Evolutionary conservation across 75 land plant genomes (phyloP).

Genomic region (Pinus albicaulis): DNA sequence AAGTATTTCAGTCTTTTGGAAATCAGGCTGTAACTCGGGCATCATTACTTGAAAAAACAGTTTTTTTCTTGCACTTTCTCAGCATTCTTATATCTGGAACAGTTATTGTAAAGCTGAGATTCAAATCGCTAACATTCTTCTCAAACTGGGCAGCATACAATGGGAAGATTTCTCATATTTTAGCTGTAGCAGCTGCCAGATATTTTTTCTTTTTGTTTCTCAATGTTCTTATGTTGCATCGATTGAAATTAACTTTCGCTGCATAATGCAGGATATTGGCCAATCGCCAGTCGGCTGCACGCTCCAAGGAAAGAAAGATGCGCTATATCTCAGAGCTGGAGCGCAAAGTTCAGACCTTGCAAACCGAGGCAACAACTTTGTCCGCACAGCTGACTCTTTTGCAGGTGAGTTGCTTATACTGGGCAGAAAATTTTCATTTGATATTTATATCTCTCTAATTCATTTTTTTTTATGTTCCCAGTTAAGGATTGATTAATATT

Average conservation of each 20-base stretch:
- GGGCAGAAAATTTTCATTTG: background rate
- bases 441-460: background rate
- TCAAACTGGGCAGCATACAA: background rate
- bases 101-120: background rate
- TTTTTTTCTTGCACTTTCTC: background rate
- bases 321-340: conserved; percentile 47
- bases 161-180: background rate
- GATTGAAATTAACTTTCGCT: background rate
- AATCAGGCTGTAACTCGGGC: background rate
- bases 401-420: conserved; percentile 27
- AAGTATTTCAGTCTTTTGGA: background rate
- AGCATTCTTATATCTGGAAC: background rate
- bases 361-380: conserved; percentile 53
- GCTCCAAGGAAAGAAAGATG: conserved; percentile 56
- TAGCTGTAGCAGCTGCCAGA: background rate
- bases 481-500: background rate
- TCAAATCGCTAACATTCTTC: background rate
- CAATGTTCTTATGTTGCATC: background rate
- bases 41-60: background rate
- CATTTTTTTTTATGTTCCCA: background rate
- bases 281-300: conserved; percentile 54
- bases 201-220: background rate
- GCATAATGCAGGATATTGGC: conserved; percentile 42
- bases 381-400: conserved; percentile 49
- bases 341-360: conserved; percentile 51